Percentiles rank a stretch among this genome's conserved stretches.
phyloP scores from a whole-genome alignment of 225 moss, liverwort and hornwort species.

The Polytrichum commune region DNA sequence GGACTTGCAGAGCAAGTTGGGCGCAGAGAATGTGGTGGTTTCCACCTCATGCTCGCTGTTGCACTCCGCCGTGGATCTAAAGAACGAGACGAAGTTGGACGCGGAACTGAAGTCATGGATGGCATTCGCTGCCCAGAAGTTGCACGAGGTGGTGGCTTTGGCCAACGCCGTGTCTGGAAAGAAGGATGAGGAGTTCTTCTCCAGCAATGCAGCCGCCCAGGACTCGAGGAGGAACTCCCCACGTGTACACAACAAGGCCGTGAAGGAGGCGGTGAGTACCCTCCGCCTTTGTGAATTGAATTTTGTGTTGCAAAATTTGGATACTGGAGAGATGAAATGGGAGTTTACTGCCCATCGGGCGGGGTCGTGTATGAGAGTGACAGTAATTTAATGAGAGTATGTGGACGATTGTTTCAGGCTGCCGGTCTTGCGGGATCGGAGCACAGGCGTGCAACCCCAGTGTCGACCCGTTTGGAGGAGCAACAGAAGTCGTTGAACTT shows the following conservation, averaged over 20 bases:
- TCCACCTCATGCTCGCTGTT: constrained; percentile 69
- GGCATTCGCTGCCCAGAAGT: constrained; percentile 67
- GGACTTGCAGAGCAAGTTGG: constrained; percentile 38
- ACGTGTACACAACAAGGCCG: constrained; percentile 47
- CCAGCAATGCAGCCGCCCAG: constrained; percentile 46
- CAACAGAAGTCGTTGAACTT: constrained; percentile 63
- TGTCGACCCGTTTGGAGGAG: constrained; percentile 47
- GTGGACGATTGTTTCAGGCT: constrained; percentile 19
- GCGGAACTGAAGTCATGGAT: constrained; percentile 67
- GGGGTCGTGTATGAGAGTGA: too few relatives aligned
- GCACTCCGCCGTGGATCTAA: constrained; percentile 60
- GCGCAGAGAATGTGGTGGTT: constrained; percentile 52
- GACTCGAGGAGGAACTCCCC: constrained; percentile 53
- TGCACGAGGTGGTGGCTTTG: constrained; percentile 58
- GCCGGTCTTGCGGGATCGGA: constrained; percentile 44
- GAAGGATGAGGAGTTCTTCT: constrained; percentile 53
- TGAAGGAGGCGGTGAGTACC: constrained; percentile 49
- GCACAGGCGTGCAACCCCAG: constrained; percentile 54
- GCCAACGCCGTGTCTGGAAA: constrained; percentile 49
- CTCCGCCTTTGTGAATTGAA: neutral
- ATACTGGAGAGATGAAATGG: too few relatives aligned
- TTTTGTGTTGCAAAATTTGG: too few relatives aligned
- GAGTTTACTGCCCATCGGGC: too few relatives aligned
- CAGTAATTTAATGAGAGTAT: neutral
- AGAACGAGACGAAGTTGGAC: constrained; percentile 65